phyloP scores from a whole-genome alignment of 2,329 filamentous ascomycete genomes.

The Beauveria varroae region DNA sequence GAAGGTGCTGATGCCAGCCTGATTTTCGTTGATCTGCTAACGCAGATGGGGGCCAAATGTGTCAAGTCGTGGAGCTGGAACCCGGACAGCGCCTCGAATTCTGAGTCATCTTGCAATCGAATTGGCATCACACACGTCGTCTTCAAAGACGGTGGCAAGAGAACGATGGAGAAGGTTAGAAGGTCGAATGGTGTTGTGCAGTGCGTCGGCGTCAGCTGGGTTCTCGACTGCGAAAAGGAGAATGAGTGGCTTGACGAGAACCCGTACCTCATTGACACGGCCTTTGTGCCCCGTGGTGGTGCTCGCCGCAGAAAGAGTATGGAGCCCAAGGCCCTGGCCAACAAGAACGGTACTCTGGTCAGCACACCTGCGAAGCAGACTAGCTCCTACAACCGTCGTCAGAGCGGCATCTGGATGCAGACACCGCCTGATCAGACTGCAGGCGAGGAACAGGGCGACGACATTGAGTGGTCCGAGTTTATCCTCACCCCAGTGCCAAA shows the following conservation, averaged over 20 bases:
- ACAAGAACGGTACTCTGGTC: constrained; percentile 59
- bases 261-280: constrained; percentile 61
- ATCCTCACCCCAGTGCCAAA: constrained; percentile 50
- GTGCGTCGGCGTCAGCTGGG: constrained; percentile 83
- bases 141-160: constrained; percentile 77
- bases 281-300: constrained; percentile 60
- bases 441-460: constrained; percentile 30
- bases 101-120: constrained; percentile 37
- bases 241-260: constrained; percentile 70
- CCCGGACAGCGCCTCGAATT: constrained; percentile 32
- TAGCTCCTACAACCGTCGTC: constrained; percentile 44
- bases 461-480: constrained; percentile 34
- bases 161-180: constrained; percentile 74
- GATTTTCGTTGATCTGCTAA: constrained; percentile 74
- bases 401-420: constrained; percentile 48
- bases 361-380: constrained; percentile 30
- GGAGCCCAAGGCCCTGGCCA: constrained; percentile 65
- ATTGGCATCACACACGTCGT: constrained; percentile 82
- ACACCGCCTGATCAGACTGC: constrained; percentile 40
- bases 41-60: constrained; percentile 74
- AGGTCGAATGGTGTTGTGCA: constrained; percentile 66
- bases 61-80: constrained; percentile 73
- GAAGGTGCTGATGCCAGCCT: constrained; percentile 73
- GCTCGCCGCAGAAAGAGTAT: constrained; percentile 71
- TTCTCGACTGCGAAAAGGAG: constrained; percentile 74